These are phyloP conservation scores for Tubosaeta sp. DNA, from an alignment of 768 basidiomycete species.

Conservation along the genomic window DNA sequence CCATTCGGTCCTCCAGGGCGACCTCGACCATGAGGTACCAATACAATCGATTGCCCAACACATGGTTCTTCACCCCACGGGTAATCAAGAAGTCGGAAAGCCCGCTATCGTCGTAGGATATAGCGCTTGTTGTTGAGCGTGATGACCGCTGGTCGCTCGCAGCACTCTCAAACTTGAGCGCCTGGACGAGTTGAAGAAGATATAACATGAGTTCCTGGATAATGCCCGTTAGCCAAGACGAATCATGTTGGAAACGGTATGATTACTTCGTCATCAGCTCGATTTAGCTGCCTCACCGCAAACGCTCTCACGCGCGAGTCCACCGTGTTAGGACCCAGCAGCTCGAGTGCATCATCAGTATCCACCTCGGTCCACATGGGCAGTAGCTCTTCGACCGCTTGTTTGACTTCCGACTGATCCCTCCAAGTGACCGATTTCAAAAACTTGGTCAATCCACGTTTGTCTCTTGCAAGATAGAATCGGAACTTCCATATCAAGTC, in stretches of 20 bases:
- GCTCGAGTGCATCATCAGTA: slow-evolving; percentile 92
- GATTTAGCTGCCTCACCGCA: slow-evolving; percentile 84
- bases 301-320: slow-evolving; percentile 92
- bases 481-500: slow-evolving; percentile 98
- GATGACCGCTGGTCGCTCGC: slow-evolving; percentile 73
- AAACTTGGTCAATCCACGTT: slow-evolving; percentile 94
- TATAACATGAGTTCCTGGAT: slow-evolving; percentile 86
- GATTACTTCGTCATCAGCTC: slow-evolving; percentile 91
- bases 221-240: background rate
- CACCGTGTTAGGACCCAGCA: slow-evolving; percentile 85
- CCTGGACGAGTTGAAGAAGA: slow-evolving; percentile 93
- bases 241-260: background rate
- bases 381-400: slow-evolving; percentile 92
- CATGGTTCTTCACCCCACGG: slow-evolving; percentile 74
- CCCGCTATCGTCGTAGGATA: slow-evolving; percentile 88
- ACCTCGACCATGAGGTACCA: slow-evolving; percentile 99
- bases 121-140: slow-evolving; percentile 66
- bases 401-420: slow-evolving; percentile 93
- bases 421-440: slow-evolving; percentile 97
- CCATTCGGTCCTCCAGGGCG: slow-evolving; percentile 76
- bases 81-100: slow-evolving; percentile 88
- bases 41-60: slow-evolving; percentile 88
- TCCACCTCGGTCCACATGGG: slow-evolving; percentile 98
- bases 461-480: slow-evolving; percentile 92
- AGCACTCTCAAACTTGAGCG: slow-evolving; percentile 90